A percentile compares a stretch with the other conserved stretches of the same genome.
Conservation (phyloP, 495 filamentous ascomycete genomes). For the Podospora pseudopauciseta region DNA sequence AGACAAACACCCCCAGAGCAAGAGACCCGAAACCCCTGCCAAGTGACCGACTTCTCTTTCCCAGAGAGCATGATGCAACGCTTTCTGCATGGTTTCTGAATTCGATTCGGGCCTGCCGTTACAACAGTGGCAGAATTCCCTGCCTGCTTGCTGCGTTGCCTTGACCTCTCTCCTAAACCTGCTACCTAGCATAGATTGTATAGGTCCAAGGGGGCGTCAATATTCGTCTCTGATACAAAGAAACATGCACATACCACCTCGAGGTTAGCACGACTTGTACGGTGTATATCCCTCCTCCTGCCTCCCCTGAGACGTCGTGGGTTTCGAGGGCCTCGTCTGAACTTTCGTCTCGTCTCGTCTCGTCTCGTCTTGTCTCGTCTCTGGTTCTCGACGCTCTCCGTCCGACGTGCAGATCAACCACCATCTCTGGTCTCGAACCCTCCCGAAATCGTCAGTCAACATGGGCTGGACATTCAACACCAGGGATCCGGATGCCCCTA, state of each 20-base stretch:
- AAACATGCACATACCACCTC: neutral
- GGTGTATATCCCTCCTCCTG: constrained; percentile 1
- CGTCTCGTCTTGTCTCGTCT: neutral
- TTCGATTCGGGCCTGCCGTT: constrained; percentile 1
- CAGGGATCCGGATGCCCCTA: constrained; percentile 33
- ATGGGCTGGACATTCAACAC: constrained; percentile 46
- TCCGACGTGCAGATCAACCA: constrained; percentile 1
- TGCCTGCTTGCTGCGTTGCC: neutral
- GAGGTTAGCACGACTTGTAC: neutral
- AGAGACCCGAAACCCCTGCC: neutral
- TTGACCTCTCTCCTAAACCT: neutral
- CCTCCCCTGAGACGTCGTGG: neutral
- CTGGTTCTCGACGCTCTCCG: neutral
- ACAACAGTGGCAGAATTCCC: neutral
- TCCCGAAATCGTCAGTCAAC: constrained; percentile 10
- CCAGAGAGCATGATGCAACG: neutral
- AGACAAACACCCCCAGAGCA: neutral
- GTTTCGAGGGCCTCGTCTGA: neutral
- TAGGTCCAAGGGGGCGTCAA: neutral
- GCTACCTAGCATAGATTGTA: neutral
- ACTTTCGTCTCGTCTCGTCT: neutral
- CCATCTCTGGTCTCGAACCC: neutral
- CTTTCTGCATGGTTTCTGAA: neutral
- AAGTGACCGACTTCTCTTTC: neutral
- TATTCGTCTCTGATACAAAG: neutral